phyloP scores from a whole-genome alignment of 768 basidiomycete species.

The Calocera viscosa region DNA sequence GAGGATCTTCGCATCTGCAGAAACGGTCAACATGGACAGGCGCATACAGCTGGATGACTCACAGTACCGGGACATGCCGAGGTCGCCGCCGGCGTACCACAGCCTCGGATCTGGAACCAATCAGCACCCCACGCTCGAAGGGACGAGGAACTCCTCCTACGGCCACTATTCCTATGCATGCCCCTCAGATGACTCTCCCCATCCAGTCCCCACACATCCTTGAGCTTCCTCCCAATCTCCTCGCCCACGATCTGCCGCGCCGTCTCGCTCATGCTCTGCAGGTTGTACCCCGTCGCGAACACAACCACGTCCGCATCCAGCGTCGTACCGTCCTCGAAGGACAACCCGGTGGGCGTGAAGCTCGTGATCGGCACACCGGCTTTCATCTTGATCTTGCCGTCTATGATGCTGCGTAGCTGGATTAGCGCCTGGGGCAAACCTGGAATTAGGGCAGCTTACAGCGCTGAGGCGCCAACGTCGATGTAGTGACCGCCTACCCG shows the following conservation, averaged over 20 bases:
- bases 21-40: neutral
- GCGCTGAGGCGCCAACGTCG: neutral
- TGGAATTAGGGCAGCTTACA: neutral
- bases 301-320: constrained; percentile 46
- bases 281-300: constrained; percentile 48
- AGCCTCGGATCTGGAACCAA: neutral
- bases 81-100: neutral
- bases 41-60: neutral
- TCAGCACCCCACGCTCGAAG: neutral
- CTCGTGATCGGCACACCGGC: constrained; percentile 40
- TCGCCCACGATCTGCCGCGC: constrained; percentile 38
- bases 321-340: constrained; percentile 38
- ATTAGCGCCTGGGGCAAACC: neutral
- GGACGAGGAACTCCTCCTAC: neutral
- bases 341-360: constrained; percentile 34
- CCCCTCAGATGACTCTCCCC: constrained; percentile 28
- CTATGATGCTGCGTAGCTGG: constrained; percentile 31
- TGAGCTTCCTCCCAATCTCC: constrained; percentile 35
- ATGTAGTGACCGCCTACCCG: neutral
- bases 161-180: neutral
- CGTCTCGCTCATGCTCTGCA: constrained; percentile 33
- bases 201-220: constrained; percentile 53
- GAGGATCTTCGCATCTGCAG: neutral
- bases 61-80: constrained; percentile 3
- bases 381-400: constrained; percentile 61